Evolutionary conservation across 805 yeast genomes (phyloP).

Genomic region (Lipomyces yamadae): DNA sequence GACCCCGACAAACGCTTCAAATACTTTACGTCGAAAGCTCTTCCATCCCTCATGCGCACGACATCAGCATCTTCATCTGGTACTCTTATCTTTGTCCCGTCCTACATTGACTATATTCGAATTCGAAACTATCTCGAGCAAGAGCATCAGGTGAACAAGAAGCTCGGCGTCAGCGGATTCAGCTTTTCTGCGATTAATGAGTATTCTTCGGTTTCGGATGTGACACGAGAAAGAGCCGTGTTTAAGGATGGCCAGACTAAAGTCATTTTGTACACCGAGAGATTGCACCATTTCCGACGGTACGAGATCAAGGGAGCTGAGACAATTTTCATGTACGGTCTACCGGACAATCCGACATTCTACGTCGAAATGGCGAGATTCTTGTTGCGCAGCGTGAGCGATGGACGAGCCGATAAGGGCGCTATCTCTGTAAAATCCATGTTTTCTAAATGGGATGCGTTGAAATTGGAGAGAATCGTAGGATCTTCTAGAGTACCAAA

Average conservation of each 20-base stretch:
- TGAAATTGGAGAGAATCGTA: constrained; percentile 79
- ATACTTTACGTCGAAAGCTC: constrained; percentile 70
- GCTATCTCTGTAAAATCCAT: constrained; percentile 60
- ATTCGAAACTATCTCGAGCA: constrained; percentile 68
- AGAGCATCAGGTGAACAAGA: constrained; percentile 47
- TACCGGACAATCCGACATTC: constrained; percentile 83
- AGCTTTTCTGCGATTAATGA: constrained; percentile 57
- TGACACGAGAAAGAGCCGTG: constrained; percentile 69
- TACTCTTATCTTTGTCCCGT: constrained; percentile 77
- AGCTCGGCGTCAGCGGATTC: constrained; percentile 58
- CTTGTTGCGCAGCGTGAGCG: constrained; percentile 61
- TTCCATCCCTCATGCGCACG: constrained; percentile 70
- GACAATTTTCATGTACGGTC: constrained; percentile 76
- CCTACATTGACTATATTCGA: constrained; percentile 83
- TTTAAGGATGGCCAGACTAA: constrained; percentile 68
- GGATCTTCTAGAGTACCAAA: constrained; percentile 75
- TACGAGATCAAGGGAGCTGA: constrained; percentile 85
- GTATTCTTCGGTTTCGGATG: constrained; percentile 73
- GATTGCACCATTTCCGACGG: constrained; percentile 90
- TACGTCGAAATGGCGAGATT: constrained; percentile 71
- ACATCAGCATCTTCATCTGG: constrained; percentile 65
- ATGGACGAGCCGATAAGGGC: constrained; percentile 56
- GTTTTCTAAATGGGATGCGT: constrained; percentile 79
- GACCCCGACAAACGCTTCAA: constrained; percentile 87
- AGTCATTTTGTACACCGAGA: constrained; percentile 86